Percentiles rank a stretch among this genome's conserved stretches.
Evolutionary conservation across 306 rosid species (phyloP).

Genomic region (Rubus parviflorus): DNA sequence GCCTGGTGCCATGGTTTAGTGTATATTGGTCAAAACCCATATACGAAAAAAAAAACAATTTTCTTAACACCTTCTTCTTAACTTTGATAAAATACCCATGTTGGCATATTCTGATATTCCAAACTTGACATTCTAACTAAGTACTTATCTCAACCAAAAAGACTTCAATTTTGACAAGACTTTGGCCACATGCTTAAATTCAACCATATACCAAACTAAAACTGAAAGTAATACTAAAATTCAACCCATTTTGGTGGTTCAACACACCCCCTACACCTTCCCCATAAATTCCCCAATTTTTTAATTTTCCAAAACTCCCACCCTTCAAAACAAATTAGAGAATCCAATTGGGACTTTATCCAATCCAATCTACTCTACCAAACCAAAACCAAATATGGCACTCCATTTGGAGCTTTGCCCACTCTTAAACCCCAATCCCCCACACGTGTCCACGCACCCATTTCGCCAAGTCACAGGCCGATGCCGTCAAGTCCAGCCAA

Average conservation of each 20-base stretch:
- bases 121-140: conserved; percentile 13
- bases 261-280: conserved; percentile 41
- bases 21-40: conserved; percentile 14
- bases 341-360: conserved; percentile 32
- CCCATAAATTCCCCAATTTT: neutral
- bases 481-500: conserved; percentile 33
- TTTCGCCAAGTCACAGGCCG: conserved; percentile 22
- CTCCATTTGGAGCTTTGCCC: conserved; percentile 12
- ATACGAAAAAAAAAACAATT: neutral
- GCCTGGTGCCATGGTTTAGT: neutral
- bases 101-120: conserved; percentile 16
- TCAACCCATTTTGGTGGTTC: conserved; percentile 62
- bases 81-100: neutral
- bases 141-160: conserved; percentile 13
- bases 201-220: conserved; percentile 15
- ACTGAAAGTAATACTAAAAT: conserved; percentile 28
- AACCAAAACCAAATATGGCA: conserved; percentile 25
- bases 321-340: conserved; percentile 32
- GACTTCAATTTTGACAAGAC: conserved; percentile 43
- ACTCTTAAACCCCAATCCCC: conserved; percentile 18
- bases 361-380: conserved; percentile 36
- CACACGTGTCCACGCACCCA: conserved; percentile 37
- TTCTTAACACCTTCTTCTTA: neutral
- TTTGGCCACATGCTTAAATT: conserved; percentile 26
- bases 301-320: conserved; percentile 6